Conservation (phyloP, 108 stramenopile genomes). For the Pinguiococcus pyrenoidosus region DNA sequence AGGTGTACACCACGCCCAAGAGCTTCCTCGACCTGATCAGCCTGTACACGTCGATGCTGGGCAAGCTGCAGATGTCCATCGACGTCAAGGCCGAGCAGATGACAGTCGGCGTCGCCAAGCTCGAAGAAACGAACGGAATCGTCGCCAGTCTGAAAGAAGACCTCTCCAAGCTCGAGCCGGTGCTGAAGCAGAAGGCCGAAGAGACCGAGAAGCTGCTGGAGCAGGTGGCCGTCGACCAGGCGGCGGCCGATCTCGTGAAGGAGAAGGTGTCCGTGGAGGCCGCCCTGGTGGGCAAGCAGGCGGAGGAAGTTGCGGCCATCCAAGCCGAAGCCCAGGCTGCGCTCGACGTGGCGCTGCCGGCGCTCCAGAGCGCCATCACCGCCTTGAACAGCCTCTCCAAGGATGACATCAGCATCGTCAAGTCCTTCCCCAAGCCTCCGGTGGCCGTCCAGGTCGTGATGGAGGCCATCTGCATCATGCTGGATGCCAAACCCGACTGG, state of each 20-base stretch:
- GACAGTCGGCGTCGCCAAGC: constrained; percentile 41
- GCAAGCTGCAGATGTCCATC: constrained; percentile 22
- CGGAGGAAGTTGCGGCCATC: constrained; percentile 38
- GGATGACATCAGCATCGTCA: constrained; percentile 46
- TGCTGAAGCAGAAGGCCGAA: constrained; percentile 36
- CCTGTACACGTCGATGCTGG: constrained; percentile 38
- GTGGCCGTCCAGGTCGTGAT: constrained; percentile 41
- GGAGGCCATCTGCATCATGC: constrained; percentile 50
- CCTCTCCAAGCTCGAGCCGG: constrained; percentile 37
- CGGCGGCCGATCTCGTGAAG: constrained; percentile 21
- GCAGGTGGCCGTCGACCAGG: constrained; percentile 26
- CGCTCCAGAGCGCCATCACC: constrained; percentile 37
- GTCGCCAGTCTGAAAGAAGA: constrained; percentile 44
- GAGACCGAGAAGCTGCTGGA: constrained; percentile 33
- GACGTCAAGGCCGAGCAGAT: constrained; percentile 34
- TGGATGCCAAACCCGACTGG: constrained; percentile 50
- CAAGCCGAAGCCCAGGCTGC: constrained; percentile 49
- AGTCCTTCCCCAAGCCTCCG: constrained; percentile 45
- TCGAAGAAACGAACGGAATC: constrained; percentile 42
- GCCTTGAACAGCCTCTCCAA: constrained; percentile 41
- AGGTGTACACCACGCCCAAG: constrained; percentile 57
- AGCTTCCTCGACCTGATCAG: constrained; percentile 51
- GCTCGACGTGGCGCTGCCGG: constrained; percentile 45
- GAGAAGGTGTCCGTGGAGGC: constrained; percentile 39
- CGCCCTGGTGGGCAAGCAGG: constrained; percentile 37